phyloP scores from a whole-genome alignment of 768 basidiomycete genomes.

The Phylloporus arenicola region DNA sequence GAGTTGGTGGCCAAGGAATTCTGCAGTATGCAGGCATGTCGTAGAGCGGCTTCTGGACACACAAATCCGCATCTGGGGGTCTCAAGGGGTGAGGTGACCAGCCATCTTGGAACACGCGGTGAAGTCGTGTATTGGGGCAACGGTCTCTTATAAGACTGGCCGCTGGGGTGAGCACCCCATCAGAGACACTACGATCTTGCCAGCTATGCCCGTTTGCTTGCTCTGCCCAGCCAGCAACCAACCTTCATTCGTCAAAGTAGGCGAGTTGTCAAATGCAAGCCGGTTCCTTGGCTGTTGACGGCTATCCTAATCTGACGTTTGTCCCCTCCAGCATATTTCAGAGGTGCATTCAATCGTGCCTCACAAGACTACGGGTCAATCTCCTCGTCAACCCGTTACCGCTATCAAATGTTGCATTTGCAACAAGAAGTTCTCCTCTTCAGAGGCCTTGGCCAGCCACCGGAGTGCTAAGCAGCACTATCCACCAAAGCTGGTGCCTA shows the following conservation, averaged over 20 bases:
- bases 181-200: slow-evolving; percentile 14
- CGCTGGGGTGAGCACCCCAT: slow-evolving; percentile 9
- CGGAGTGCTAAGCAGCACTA: slow-evolving; percentile 22
- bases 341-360: slow-evolving; percentile 10
- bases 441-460: slow-evolving; percentile 14
- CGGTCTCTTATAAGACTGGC: slow-evolving; percentile 27
- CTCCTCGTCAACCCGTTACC: slow-evolving; percentile 3
- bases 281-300: neutral
- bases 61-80: slow-evolving; percentile 18
- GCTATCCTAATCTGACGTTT: slow-evolving; percentile 3
- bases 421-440: slow-evolving; percentile 23
- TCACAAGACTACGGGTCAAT: neutral
- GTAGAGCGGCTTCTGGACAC: slow-evolving; percentile 18
- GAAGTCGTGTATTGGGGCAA: slow-evolving; percentile 30
- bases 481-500: slow-evolving; percentile 6
- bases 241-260: slow-evolving; percentile 18
- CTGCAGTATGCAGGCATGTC: slow-evolving; percentile 20
- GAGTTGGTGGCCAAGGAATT: slow-evolving; percentile 6
- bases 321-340: slow-evolving; percentile 20
- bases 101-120: slow-evolving; percentile 26
- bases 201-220: slow-evolving; percentile 22
- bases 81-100: slow-evolving; percentile 23
- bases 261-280: slow-evolving; percentile 17
- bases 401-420: slow-evolving; percentile 21
- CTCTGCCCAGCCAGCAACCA: slow-evolving; percentile 21